A percentile compares a stretch with the other conserved stretches of the same genome.
Conservation (phyloP, 148 eudicot species). For the Linanthus parryae region DNA sequence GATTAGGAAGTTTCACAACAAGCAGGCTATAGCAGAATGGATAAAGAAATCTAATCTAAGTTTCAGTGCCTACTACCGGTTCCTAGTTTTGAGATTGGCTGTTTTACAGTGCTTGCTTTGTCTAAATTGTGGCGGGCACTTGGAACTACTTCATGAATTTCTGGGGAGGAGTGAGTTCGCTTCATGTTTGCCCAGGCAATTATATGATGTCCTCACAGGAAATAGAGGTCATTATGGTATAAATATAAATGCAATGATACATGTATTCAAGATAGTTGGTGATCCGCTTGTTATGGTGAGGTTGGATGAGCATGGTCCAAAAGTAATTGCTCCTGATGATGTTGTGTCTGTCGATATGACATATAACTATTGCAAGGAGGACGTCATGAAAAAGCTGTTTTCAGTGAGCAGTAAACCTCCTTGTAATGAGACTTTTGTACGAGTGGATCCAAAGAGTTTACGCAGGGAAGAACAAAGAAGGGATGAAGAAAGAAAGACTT, state of each 20-base stretch:
- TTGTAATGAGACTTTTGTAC: too few relatives aligned
- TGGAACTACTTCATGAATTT: too few relatives aligned
- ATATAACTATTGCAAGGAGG: constrained; percentile 3
- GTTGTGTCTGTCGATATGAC: constrained; percentile 29
- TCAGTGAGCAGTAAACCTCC: too few relatives aligned
- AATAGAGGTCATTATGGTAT: not conserved
- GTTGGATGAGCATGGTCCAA: not conserved
- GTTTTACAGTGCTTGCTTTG: not conserved
- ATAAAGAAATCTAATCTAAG: not conserved
- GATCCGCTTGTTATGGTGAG: constrained; percentile 39
- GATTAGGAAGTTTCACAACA: constrained; percentile 22
- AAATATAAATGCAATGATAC: constrained; percentile 11
- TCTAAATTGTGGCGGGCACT: not conserved
- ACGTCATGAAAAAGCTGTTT: constrained; percentile 18
- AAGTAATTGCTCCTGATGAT: constrained; percentile 9
- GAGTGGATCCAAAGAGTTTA: too few relatives aligned
- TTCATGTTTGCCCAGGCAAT: not conserved
- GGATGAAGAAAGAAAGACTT: too few relatives aligned
- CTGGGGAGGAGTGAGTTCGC: not conserved
- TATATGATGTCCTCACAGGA: not conserved
- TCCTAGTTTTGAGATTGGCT: not conserved
- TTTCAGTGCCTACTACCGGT: not conserved
- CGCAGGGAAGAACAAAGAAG: too few relatives aligned
- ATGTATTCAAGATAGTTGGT: constrained; percentile 22
- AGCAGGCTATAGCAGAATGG: constrained; percentile 1